Conservation (phyloP, 352 stramenopile species). For the Pythium coloratum region DNA sequence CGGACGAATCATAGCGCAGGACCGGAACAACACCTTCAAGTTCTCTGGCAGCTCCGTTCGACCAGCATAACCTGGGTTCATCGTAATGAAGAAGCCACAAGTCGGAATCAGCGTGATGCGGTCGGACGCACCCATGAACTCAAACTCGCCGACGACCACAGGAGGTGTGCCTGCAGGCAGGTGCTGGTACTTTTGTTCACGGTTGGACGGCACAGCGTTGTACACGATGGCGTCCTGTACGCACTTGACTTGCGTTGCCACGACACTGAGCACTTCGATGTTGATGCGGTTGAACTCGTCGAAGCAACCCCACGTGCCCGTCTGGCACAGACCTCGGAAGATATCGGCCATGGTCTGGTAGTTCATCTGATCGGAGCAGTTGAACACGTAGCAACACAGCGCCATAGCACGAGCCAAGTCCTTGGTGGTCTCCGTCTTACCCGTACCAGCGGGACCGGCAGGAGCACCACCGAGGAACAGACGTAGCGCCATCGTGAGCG, state of each 20-base stretch:
- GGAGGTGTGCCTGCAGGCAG: conserved; percentile 93
- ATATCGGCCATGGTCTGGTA: conserved; percentile 91
- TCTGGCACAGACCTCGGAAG: conserved; percentile 83
- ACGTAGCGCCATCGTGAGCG: conserved; percentile 94
- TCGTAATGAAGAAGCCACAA: conserved; percentile 95
- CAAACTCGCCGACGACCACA: conserved; percentile 83
- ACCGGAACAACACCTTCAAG: conserved; percentile 91
- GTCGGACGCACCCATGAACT: conserved; percentile 87
- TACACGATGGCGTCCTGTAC: conserved; percentile 86
- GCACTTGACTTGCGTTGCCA: conserved; percentile 85
- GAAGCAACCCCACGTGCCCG: conserved; percentile 86
- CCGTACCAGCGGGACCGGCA: conserved; percentile 91
- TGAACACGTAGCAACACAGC: conserved; percentile 89
- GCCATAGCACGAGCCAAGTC: conserved; percentile 85
- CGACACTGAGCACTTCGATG: conserved; percentile 86
- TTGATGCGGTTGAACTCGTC: conserved; percentile 91
- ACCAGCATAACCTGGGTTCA: conserved; percentile 94
- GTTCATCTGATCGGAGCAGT: conserved; percentile 90
- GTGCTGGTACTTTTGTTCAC: conserved; percentile 94
- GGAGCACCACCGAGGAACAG: conserved; percentile 96
- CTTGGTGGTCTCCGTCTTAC: conserved; percentile 89
- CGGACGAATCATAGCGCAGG: conserved; percentile 94
- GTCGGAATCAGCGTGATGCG: conserved; percentile 86
- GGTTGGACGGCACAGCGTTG: conserved; percentile 92
- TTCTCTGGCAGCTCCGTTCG: conserved; percentile 88